A percentile compares a stretch with the other conserved stretches of the same genome.
Evolutionary conservation across 78 protist genomes (phyloP).

Genomic region (Protostelium mycophagum): DNA sequence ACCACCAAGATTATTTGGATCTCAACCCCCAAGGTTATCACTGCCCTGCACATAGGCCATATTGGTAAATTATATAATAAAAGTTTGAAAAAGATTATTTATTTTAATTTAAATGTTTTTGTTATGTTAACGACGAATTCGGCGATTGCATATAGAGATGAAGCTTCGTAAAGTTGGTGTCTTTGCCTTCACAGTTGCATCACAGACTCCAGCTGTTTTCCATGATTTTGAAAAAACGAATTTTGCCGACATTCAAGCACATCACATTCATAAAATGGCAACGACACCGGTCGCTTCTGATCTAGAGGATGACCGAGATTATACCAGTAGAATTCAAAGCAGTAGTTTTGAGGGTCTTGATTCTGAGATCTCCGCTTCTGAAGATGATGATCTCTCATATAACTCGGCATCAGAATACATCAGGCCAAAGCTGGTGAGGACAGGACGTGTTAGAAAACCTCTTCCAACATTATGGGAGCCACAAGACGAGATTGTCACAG

Average conservation of each 20-base stretch:
- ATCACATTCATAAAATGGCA: not conserved
- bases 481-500: not conserved
- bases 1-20: constrained; percentile 63
- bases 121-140: too few relatives aligned
- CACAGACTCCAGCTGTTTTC: too few relatives aligned
- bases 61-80: not conserved
- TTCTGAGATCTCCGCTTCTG: not conserved
- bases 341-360: not conserved
- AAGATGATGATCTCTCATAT: not conserved
- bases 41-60: not conserved
- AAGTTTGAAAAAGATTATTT: not conserved
- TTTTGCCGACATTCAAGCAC: too few relatives aligned
- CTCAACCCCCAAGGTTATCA: not conserved
- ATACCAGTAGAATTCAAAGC: not conserved
- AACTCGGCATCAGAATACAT: not conserved
- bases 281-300: not conserved
- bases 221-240: too few relatives aligned
- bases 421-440: not conserved
- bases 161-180: too few relatives aligned
- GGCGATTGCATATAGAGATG: too few relatives aligned
- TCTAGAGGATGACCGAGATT: not conserved
- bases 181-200: too few relatives aligned
- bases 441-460: not conserved
- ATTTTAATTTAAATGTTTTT: too few relatives aligned
- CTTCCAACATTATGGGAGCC: not conserved